A percentile compares a stretch with the other conserved stretches of the same genome.
These are phyloP conservation scores for Zizania latifolia DNA, from an alignment of 176 grass and related monocot species.

Conservation along the genomic window DNA sequence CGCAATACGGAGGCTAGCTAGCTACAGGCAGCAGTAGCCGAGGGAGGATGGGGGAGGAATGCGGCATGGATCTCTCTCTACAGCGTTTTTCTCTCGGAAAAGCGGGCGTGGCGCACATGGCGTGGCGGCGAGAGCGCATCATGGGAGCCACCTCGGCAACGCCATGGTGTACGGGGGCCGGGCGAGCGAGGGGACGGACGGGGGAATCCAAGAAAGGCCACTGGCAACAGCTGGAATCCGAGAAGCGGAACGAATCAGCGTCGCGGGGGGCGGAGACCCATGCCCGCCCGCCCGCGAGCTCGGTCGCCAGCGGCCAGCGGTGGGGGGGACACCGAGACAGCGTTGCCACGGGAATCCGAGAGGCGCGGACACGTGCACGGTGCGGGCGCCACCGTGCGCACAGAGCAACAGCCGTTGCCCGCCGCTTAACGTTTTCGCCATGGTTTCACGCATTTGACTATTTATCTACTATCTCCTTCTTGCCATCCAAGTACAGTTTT, in stretches of 20 bases:
- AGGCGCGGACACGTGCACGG: not conserved
- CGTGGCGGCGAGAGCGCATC: slow-evolving; percentile 28
- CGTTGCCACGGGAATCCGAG: not conserved
- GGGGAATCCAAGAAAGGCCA: slow-evolving; percentile 23
- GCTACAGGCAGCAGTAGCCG: not conserved
- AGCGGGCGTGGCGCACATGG: slow-evolving; percentile 19
- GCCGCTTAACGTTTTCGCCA: not conserved
- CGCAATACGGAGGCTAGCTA: not conserved
- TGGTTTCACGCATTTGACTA: too few relatives aligned
- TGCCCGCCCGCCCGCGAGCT: not conserved
- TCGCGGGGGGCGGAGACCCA: not conserved
- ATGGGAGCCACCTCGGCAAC: slow-evolving; percentile 36
- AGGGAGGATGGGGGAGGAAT: not conserved
- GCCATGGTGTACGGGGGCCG: not conserved
- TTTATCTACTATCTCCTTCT: too few relatives aligned
- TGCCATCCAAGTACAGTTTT: too few relatives aligned
- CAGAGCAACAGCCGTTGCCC: not conserved
- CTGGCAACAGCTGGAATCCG: slow-evolving; percentile 36
- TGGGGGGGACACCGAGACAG: not conserved
- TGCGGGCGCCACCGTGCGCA: not conserved
- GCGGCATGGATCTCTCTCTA: slow-evolving; percentile 8
- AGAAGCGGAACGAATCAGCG: not conserved
- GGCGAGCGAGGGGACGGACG: not conserved
- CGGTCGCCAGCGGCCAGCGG: not conserved
- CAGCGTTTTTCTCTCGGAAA: slow-evolving; percentile 10